Evolutionary conservation across 2,329 filamentous ascomycete species (phyloP), one percentile per base, ranked within the genome.

Genomic region (Sporothrix pallida): DNA sequence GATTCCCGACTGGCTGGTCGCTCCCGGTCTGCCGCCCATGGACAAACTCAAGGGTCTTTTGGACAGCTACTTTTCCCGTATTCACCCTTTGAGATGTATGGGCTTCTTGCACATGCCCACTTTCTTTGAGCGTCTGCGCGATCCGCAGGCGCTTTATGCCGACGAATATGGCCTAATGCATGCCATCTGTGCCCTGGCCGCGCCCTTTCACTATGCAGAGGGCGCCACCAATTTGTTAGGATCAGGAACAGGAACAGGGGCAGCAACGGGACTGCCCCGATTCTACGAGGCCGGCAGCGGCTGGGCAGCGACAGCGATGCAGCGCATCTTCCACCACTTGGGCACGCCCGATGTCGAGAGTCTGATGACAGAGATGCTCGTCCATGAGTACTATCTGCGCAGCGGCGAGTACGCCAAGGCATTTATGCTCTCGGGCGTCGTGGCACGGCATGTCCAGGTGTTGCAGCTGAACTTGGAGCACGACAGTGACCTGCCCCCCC

Each of bases 51-150:
- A 62, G 52, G 44, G 44, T 15, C 76, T 78, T 8, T 56, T 75
- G 2, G 76, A 78, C 50, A 73, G 74, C 48, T 78, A 75, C 54
- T 78, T 78, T 72, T 48, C 63, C 50, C 77, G 76, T 20, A 72
- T 78, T 23, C 76, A 78, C 56, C 72, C 73, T n/a, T 70, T 78
- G 9, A 75, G 77, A 13, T 78, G 72, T 46, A 73, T 78, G 42
- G 76, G 76, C n/a, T 78, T 78, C 26, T 62, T 78, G 58, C 78
- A 78, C 70, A 78, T 74, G 72, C 75, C 76, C 3, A 74, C 75
- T 5, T 77, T 78, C 15, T 60, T 77, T 54, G 74, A 75, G 63
- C 74, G 77, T 6, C 62, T 78, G 10, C 72, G 75, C 58, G 71
- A 73, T 12, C 60, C 63, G 8, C 37, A 44, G 17, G 23, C 65